Evolutionary conservation across 2,329 filamentous ascomycete species (phyloP), one percentile per base, ranked within the genome.

Genomic region (Ophiobolus disseminans): DNA sequence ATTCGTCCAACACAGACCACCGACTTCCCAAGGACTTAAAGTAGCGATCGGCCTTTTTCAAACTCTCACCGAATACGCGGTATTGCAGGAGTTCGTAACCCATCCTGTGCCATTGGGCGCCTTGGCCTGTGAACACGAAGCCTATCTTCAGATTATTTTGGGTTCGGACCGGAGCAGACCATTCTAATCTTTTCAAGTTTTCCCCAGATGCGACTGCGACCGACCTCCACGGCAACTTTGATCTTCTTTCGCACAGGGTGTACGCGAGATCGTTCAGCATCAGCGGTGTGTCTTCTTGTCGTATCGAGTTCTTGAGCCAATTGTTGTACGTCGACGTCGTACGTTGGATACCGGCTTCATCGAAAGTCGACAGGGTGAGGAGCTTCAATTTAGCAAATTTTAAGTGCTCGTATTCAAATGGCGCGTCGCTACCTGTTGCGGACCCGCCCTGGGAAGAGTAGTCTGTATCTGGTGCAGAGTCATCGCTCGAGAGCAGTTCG

Each of bases 121-220:
- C 67, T 50, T 72, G 67, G 1, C 68, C 68, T 1, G 64, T 72
- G 53, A 69, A 72, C 1, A 68, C 56, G 21, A 54, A 57, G 30
- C 54, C 48, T 1, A 54, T 1, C 1, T 37, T 30, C 3, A 20
- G 9, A 1, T 39, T 17, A 5, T 31, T 45, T 25, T 39, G 45
- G 5, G 21, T 9, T 25, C 45, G 38, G 6, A 23, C 19, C 9
- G 53, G 53, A 11, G 22, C 8, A 25, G 41, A 42, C 48, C 48
- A 55, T 8, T 32, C 7, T 2, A 45, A 14, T 13, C 38, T 32
- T 10, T 45, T 14, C 3, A 34, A 16, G 13, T 17, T 9, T 3
- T 45, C 20, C 11, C 40, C 11, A 2, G 14, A 30, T 2, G 40
- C 36, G 5, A 55, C 37, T 19, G 42, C 43, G 4, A 32, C 25